phyloP scores from a whole-genome alignment of 768 basidiomycete genomes.

The Leccinum uliginosum region DNA sequence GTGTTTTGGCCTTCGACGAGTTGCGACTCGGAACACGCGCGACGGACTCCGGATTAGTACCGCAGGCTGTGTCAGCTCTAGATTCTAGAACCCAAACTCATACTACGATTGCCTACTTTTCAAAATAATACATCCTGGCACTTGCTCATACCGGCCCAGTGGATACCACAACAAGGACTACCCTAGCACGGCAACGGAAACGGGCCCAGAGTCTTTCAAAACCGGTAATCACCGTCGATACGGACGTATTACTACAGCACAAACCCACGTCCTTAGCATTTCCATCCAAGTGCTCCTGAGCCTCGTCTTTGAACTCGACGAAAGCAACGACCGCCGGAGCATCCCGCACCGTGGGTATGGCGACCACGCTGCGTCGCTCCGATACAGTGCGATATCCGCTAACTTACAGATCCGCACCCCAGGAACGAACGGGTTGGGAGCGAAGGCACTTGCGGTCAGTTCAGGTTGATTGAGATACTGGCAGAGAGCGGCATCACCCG shows the following conservation, averaged over 20 bases:
- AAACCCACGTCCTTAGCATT: background rate
- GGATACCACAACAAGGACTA: background rate
- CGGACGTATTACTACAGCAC: constrained; percentile 79
- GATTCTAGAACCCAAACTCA: no score
- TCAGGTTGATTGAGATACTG: constrained; percentile 24
- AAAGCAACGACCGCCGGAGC: constrained; percentile 28
- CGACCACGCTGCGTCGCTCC: constrained; percentile 18
- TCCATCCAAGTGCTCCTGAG: constrained; percentile 8
- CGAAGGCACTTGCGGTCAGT: constrained; percentile 26
- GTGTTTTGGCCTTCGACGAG: constrained; percentile 14
- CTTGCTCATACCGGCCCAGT: background rate
- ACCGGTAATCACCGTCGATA: constrained; percentile 91
- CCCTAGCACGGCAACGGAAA: background rate
- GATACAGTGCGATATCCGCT: constrained; percentile 29
- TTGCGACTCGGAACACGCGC: constrained; percentile 19
- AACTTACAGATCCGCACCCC: constrained; percentile 30
- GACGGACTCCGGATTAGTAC: background rate
- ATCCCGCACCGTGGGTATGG: constrained; percentile 28
- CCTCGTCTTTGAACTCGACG: constrained; percentile 21
- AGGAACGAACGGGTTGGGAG: constrained; percentile 27
- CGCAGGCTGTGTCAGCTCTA: constrained; percentile 9
- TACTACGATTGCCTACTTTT: background rate
- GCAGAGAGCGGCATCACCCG: constrained; percentile 42
- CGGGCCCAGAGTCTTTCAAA: constrained; percentile 31
- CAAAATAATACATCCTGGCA: background rate